A percentile compares a stretch with the other conserved stretches of the same genome.
These are phyloP conservation scores for Cardamine occulta DNA, from an alignment of 345 rosid species.

Conservation along the genomic window DNA sequence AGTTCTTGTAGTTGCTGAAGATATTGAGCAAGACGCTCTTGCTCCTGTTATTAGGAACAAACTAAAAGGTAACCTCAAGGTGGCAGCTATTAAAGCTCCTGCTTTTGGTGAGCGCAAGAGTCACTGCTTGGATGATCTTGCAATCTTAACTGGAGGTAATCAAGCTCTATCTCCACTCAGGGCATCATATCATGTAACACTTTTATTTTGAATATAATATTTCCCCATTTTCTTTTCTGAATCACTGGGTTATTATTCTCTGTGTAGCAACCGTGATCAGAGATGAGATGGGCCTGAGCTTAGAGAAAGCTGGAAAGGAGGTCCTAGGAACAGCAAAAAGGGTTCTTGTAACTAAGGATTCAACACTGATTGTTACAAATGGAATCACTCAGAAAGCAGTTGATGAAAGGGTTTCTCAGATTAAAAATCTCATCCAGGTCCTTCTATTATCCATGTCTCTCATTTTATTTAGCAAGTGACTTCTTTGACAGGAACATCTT, in stretches of 20 bases:
- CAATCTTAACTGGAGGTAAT: constrained; percentile 91
- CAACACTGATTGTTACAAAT: constrained; percentile 81
- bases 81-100: constrained; percentile 89
- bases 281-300: constrained; percentile 73
- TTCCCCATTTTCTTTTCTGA: neutral
- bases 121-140: constrained; percentile 88
- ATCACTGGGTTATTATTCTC: constrained; percentile 10
- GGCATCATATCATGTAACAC: neutral
- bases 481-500: neutral
- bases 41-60: constrained; percentile 86
- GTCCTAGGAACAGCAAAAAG: constrained; percentile 75
- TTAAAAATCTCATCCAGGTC: constrained; percentile 72
- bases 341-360: constrained; percentile 73
- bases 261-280: constrained; percentile 79
- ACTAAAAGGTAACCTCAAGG: constrained; percentile 76
- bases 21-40: constrained; percentile 75
- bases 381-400: constrained; percentile 70
- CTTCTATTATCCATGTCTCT: constrained; percentile 16
- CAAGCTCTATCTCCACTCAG: neutral
- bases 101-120: constrained; percentile 90
- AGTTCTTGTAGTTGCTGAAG: constrained; percentile 79
- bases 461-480: constrained; percentile 4
- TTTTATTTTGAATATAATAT: constrained; percentile 8
- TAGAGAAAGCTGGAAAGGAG: constrained; percentile 79
- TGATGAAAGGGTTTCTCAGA: constrained; percentile 73